phyloP scores from a whole-genome alignment of 305 asterid genomes.

The Rubia tinctorum region DNA sequence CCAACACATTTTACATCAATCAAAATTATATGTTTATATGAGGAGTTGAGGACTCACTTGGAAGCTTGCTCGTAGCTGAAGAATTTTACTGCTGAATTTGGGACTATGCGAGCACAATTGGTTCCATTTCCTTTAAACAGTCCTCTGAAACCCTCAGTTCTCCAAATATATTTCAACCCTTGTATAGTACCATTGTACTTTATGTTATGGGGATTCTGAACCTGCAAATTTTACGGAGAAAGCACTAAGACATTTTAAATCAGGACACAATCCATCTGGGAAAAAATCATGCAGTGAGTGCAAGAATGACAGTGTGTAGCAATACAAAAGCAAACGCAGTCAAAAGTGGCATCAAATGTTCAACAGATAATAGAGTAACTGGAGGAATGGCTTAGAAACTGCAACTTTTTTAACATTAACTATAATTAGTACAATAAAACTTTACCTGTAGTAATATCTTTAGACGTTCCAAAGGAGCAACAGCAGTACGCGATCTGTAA shows the following conservation, averaged over 20 bases:
- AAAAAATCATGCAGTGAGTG: not conserved
- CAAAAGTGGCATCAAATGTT: not conserved
- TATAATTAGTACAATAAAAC: conserved; percentile 12
- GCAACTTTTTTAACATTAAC: not conserved
- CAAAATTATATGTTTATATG: not conserved
- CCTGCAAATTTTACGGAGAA: conserved; percentile 41
- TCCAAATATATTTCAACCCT: conserved; percentile 89
- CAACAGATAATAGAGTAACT: not conserved
- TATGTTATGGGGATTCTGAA: conserved; percentile 89
- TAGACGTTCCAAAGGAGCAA: conserved; percentile 89
- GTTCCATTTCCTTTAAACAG: conserved; percentile 96
- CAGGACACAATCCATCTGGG: not conserved
- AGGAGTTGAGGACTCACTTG: conserved; percentile 71
- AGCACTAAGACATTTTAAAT: not conserved
- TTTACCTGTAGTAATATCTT: conserved; percentile 86
- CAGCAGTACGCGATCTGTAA: conserved; percentile 89
- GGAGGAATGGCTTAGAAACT: not conserved
- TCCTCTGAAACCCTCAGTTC: conserved; percentile 85
- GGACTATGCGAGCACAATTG: conserved; percentile 95
- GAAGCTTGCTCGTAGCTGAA: conserved; percentile 99
- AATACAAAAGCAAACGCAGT: not conserved
- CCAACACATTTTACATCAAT: not conserved
- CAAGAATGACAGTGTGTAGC: not conserved
- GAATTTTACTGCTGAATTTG: conserved; percentile 97
- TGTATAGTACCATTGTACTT: conserved; percentile 88